Base-by-base conservation (phyloP, 2,329 filamentous ascomycete genomes). In the Botrytis porri region DNA sequence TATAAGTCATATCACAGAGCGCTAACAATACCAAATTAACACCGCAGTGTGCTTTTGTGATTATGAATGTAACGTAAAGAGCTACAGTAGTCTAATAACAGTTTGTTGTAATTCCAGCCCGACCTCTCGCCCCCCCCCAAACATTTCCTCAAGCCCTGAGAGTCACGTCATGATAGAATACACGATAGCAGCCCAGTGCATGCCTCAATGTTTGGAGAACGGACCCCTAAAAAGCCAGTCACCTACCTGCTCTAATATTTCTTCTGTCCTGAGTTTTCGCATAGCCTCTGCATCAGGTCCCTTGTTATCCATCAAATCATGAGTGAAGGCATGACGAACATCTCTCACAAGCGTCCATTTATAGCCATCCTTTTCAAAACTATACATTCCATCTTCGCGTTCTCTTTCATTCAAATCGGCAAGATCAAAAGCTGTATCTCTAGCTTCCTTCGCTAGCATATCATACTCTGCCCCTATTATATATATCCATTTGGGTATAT, bases 401-500 rank as follows among this genome's bases (percentile, higher is more conserved):
- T 73, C 72, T 20, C 60, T 12, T 64, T 73, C 67, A 45, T 71
- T 62, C 57, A 75, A 35, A 20, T 39, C 48, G 20, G 75, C 76
- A 41, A 78, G 72, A 16, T 75, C 70, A 62, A 70, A 75, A 20
- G 75, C 75, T 5, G 64, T 72, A 25, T 73, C 59, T 41, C 73
- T 71, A 37, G 75, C 75, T 69, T 78, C 77, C 35, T 75, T 70
- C 8, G 57, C 70, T 37, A 76, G 57, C 75, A 76, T 76, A 60
- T 77, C 75, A 41, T 74, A 76, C 39, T 77, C 74, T 14, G 75
- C 73, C 8, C 76, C 75, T 59, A 76, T 70, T 22, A 75, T 70
- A 51, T 73, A 75, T 39, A 76, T 61, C 74, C 74, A 75, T 54
- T 67, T 66, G 14, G 79, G 78, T 16, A 80, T 67, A 67, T 76